Conservation (phyloP, 192 early-diverging fungal genomes). For the Jimgerdemannia flammicorona region DNA sequence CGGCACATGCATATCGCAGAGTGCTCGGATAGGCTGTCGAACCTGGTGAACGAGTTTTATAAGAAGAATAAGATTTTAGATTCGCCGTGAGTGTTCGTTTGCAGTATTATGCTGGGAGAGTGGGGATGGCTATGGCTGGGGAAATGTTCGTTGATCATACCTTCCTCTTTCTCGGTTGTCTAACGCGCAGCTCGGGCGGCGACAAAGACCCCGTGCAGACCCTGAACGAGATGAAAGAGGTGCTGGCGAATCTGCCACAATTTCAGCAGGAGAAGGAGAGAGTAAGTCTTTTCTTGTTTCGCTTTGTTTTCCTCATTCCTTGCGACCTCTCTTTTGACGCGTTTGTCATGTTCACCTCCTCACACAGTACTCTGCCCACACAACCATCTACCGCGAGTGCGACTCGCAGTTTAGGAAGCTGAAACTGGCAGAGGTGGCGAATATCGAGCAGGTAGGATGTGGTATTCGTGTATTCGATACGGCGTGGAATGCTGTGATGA, state of each 20-base stretch:
- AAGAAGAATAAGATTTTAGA: conserved; percentile 48
- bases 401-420: conserved; percentile 67
- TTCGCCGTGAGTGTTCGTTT: not conserved
- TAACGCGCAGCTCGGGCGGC: conserved; percentile 1
- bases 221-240: conserved; percentile 85
- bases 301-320: no score
- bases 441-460: conserved; percentile 61
- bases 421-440: conserved; percentile 62
- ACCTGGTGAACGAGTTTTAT: conserved; percentile 75
- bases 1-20: conserved; percentile 84
- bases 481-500: no score
- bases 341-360: not conserved
- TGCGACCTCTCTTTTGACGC: not conserved
- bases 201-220: conserved; percentile 50
- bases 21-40: conserved; percentile 62
- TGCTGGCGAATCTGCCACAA: conserved; percentile 77
- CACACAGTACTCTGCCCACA: conserved; percentile 71
- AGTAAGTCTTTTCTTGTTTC: conserved; percentile 4
- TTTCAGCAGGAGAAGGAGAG: conserved; percentile 81
- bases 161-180: not conserved
- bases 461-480: not conserved
- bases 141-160: not conserved
- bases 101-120: no score
- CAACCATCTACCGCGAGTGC: conserved; percentile 84
- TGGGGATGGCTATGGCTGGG: no score